A percentile compares a stretch with the other conserved stretches of the same genome.
phyloP scores from a whole-genome alignment of 768 basidiomycete species.

The Tulasnella sp. region DNA sequence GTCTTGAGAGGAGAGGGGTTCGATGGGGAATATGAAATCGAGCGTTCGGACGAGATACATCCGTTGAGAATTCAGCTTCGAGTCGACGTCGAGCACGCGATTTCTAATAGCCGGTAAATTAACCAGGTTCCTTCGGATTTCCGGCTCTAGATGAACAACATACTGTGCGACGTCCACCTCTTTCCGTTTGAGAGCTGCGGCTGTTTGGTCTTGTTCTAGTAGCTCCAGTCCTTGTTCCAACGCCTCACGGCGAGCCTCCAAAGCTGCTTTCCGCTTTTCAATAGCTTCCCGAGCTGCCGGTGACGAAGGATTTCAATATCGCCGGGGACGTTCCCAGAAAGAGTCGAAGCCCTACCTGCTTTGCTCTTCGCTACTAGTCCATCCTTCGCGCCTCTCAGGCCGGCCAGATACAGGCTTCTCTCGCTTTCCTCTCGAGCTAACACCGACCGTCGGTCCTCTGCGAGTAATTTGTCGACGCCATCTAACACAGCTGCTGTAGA shows the following conservation, averaged over 20 bases:
- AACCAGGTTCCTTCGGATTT: not conserved
- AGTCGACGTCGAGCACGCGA: not conserved
- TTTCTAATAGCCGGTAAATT: not conserved
- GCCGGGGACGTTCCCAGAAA: not conserved
- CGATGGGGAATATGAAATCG: conserved; percentile 84
- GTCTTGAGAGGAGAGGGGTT: conserved; percentile 78
- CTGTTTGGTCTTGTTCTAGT: conserved; percentile 54
- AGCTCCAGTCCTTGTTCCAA: conserved; percentile 52
- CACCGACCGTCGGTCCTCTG: conserved; percentile 35
- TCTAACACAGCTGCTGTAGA: conserved; percentile 44
- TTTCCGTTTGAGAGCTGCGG: conserved; percentile 57
- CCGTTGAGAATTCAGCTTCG: conserved; percentile 34
- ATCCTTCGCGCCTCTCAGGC: conserved; percentile 52
- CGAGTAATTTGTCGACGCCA: conserved; percentile 45
- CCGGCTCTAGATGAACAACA: conserved; percentile 42
- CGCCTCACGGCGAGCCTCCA: conserved; percentile 25
- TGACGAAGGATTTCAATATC: conserved; percentile 18
- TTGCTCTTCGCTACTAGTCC: conserved; percentile 51
- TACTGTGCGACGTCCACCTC: conserved; percentile 55
- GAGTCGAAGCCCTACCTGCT: conserved; percentile 50
- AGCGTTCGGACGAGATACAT: conserved; percentile 63
- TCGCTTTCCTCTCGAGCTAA: conserved; percentile 63
- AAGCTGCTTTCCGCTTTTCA: conserved; percentile 38
- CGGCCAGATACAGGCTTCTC: conserved; percentile 59
- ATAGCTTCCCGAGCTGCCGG: conserved; percentile 17